These are phyloP conservation scores for Gypsophila paniculata DNA, from an alignment of 179 eudicot genomes.

Conservation along the genomic window DNA sequence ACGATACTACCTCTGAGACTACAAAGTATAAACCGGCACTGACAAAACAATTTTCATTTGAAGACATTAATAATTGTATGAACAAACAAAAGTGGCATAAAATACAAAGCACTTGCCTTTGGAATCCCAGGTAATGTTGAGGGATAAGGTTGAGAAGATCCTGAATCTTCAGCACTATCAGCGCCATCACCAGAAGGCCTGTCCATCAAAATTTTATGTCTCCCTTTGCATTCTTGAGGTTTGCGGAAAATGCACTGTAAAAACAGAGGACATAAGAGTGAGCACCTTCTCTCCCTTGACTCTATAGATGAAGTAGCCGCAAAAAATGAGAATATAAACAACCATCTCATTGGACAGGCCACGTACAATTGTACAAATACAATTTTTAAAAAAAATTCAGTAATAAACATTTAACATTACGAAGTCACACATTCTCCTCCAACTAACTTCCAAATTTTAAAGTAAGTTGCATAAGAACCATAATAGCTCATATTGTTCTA, in stretches of 20 bases:
- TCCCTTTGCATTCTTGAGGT: slow-evolving; percentile 85
- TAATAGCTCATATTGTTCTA: no score
- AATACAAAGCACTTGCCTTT: slow-evolving; percentile 42
- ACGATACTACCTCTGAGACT: no score
- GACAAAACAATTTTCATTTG: no score
- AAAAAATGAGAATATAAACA: neutral
- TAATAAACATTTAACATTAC: neutral
- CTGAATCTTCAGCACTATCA: slow-evolving; percentile 93
- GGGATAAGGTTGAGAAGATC: slow-evolving; percentile 87
- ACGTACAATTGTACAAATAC: no score
- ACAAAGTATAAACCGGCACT: no score
- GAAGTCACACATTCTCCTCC: neutral
- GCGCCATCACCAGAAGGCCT: slow-evolving; percentile 74
- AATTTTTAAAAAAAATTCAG: neutral
- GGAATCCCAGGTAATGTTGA: slow-evolving; percentile 96
- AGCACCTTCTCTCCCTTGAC: slow-evolving; percentile 1
- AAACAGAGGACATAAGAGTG: neutral
- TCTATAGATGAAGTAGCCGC: slow-evolving; percentile 6
- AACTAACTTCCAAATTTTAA: neutral
- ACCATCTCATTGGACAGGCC: slow-evolving; percentile 3
- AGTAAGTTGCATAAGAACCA: neutral
- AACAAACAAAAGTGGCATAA: no score
- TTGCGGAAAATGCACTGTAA: slow-evolving; percentile 68
- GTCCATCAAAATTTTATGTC: slow-evolving; percentile 63
- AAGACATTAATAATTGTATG: no score